Evolutionary conservation across 2,329 filamentous ascomycete genomes (phyloP), one percentile per base, ranked within the genome.

Genomic region (Lachnellula occidentalis): DNA sequence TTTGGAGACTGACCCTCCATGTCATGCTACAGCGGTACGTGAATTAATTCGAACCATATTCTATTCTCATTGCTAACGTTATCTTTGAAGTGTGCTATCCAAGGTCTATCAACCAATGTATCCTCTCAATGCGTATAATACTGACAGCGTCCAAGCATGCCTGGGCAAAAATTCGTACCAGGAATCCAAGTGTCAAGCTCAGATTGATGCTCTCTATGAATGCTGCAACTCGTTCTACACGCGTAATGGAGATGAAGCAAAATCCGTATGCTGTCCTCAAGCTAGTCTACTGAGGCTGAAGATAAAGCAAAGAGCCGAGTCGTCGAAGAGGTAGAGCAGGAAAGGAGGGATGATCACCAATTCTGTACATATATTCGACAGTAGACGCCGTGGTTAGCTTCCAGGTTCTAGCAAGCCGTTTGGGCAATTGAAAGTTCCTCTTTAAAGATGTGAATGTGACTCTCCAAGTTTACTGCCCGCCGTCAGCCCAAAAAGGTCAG

Each of bases 201-300:
- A 90, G 66, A 81, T 99, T 54, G 86, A 92, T 69, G 89, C 90
- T 2, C 76, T 99, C 22, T 99, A 97, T 72, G 87, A 94, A 64
- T 99, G 94, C 73, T 99, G 94, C 72, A 85, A 92, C 66, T 80
- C 82, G 12, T 96, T 97, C 70, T 97, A 99, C 73, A 75, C 86
- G 64, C 79, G 81, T 54, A 81, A 88, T 56, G 92, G 94, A 15
- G 86, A 95, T 53, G 74, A 83, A 22, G 91, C 89, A 34, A 83
- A 79, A 42, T 88, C 87, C 2, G 82, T 85, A 19, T 94, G 89
- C 74, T 99, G 94, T 68, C 94, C 94, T 0, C 92, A 92, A 69
- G 82, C 89, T 7, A 81, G 78, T 61, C 75, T 96, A 54, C 75
- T 99, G 54, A 82, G 82, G 69, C 74, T 96, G 61, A 96, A 96